Percentiles rank a stretch among this genome's conserved stretches.
Evolutionary conservation across 106 monocot genomes (phyloP).

Genomic region (Dioscorea dumetorum): DNA sequence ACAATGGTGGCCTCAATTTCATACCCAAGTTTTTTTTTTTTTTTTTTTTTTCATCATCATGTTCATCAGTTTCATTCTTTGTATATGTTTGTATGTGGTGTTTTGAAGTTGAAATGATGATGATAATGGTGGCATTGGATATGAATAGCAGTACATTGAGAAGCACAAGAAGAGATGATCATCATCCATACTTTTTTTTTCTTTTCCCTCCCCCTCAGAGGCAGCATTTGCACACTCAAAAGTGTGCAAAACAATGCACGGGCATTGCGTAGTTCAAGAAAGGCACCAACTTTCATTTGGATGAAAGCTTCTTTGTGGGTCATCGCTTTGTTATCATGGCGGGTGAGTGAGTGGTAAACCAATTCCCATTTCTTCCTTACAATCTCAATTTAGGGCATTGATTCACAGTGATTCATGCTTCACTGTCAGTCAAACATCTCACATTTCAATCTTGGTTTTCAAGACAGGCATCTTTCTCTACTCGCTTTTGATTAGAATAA

Average conservation of each 20-base stretch:
- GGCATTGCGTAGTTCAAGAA: conserved; percentile 1
- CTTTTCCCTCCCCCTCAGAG: background rate
- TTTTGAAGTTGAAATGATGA: background rate
- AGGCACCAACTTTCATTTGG: background rate
- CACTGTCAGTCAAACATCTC: conserved; percentile 22
- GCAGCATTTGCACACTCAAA: background rate
- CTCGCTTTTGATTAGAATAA: background rate
- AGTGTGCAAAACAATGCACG: background rate
- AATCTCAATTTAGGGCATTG: background rate
- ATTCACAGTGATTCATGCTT: conserved; percentile 14
- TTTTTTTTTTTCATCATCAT: no score
- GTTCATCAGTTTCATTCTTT: no score
- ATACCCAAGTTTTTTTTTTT: no score
- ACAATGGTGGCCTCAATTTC: no score
- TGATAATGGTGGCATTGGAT: background rate
- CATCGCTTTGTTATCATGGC: background rate
- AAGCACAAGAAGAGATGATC: background rate
- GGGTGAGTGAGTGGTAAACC: background rate
- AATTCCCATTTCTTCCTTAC: background rate
- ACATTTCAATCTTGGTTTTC: conserved; percentile 3
- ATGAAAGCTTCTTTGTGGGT: background rate
- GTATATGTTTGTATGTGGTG: no score
- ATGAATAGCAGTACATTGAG: background rate
- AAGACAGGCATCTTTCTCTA: conserved; percentile 26
- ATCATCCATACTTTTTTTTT: background rate